Percentiles rank a stretch among this genome's conserved stretches.
These are phyloP conservation scores for Cyclostephanos invisitatus DNA, from an alignment of 108 stramenopile species.

Conservation along the genomic window DNA sequence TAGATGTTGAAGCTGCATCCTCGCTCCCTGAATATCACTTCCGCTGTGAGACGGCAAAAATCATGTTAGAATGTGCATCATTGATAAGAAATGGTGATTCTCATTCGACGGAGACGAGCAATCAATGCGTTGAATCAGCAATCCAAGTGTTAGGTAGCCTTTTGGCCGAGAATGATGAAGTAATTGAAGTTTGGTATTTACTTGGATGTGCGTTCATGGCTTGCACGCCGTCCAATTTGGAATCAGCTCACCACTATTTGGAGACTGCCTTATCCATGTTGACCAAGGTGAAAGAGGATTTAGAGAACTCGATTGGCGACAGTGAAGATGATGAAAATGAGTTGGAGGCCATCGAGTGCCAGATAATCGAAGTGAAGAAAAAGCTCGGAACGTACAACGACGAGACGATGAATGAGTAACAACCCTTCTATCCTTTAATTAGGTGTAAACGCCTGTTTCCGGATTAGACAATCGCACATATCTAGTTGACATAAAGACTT, in stretches of 20 bases:
- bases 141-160: conserved; percentile 84
- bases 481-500: conserved; percentile 90
- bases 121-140: conserved; percentile 65
- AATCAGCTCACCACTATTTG: conserved; percentile 66
- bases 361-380: conserved; percentile 62
- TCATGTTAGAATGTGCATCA: conserved; percentile 80
- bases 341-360: conserved; percentile 47
- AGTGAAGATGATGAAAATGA: conserved; percentile 54
- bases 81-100: conserved; percentile 22
- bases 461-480: neutral
- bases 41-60: conserved; percentile 82
- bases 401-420: conserved; percentile 33
- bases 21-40: conserved; percentile 79
- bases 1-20: conserved; percentile 52
- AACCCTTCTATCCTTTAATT: neutral
- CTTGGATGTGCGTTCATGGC: conserved; percentile 80
- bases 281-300: conserved; percentile 54
- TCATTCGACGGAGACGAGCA: conserved; percentile 19
- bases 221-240: conserved; percentile 49
- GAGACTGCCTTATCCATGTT: conserved; percentile 78
- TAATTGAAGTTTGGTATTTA: conserved; percentile 85
- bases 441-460: neutral
- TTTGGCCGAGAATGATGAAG: conserved; percentile 87
- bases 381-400: conserved; percentile 31
- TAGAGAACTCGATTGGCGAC: conserved; percentile 54